Base-by-base conservation (phyloP, 2,329 filamentous ascomycete species). In the Aspergillus calidoustus region DNA sequence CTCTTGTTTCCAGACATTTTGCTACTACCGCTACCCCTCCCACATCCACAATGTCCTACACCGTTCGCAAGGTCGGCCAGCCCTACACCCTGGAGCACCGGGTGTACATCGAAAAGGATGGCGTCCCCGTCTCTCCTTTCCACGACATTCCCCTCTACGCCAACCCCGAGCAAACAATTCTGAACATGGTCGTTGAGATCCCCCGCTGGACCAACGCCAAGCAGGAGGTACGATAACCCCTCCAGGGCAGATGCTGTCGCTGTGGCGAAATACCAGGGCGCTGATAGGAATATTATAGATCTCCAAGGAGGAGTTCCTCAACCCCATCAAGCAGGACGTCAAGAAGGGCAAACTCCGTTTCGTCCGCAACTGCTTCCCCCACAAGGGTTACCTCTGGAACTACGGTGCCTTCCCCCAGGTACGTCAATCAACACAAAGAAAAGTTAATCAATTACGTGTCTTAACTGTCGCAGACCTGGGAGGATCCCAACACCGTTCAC, bases 341-440 rank as follows among this genome's bases (percentile, higher is more conserved):
- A 98, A 99, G 91, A 98, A 99, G 88, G 95, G 94, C 87, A 98
- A 97, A 88, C 93, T 98, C 75, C 92, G 95, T 77, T 99, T 90
- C 80, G 95, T 99, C 79, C 93, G 95, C 84, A 99, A 99, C 90
- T 99, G 95, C 90, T 99, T 99, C 88, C 95, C 95, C 74, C 95
- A 99, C 91, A 98, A 99, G 89, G 95, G 95, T 71, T 99, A 99
- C 83, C 92, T 99, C 74, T 99, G 95, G 95, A 99, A 99, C 89
- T 99, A 99, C 84, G 95, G 95, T 84, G 93, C 93, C 81, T 98
- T 99, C 89, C 95, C 95, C 74, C 92, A 95, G 86, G 92, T 95
- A 86, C 77, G 86, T 74, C 59, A 57, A 23, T 30, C 30, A 22
- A 17, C 34, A 23, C 13, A 15, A 25, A 49, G 22, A 22, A 25